These are phyloP conservation scores for Suillus plorans DNA, from an alignment of 768 basidiomycete genomes.

Conservation along the genomic window DNA sequence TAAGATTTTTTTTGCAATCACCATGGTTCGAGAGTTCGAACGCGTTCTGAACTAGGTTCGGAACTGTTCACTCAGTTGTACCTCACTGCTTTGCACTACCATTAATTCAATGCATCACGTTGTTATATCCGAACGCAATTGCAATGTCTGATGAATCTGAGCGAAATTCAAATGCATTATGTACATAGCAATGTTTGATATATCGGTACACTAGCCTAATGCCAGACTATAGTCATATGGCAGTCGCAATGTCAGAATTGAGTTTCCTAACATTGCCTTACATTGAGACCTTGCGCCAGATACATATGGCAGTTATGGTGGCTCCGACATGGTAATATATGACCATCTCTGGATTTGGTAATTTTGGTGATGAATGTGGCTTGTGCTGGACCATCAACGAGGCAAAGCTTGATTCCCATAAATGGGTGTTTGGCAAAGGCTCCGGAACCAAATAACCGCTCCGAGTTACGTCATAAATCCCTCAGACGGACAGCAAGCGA, in stretches of 20 bases:
- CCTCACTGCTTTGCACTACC: no score
- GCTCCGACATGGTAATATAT: background rate
- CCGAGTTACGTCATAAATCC: background rate
- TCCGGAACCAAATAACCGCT: conserved; percentile 16
- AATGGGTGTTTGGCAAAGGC: conserved; percentile 21
- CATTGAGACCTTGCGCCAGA: background rate
- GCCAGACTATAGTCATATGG: background rate
- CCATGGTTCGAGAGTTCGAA: no score
- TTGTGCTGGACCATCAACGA: background rate
- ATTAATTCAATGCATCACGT: background rate
- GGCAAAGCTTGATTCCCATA: conserved; percentile 17
- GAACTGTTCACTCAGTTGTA: no score
- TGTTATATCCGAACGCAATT: background rate
- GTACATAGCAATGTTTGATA: background rate
- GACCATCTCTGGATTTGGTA: background rate
- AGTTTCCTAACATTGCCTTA: background rate
- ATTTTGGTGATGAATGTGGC: background rate
- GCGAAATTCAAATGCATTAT: background rate
- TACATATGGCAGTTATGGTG: background rate
- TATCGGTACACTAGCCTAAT: background rate
- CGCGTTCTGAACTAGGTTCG: no score
- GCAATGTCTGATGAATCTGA: background rate
- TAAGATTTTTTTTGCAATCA: no score
- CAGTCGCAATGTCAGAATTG: background rate
- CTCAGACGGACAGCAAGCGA: background rate